Conservation (phyloP, 305 asterid species). For the Fraxinus velutina region DNA sequence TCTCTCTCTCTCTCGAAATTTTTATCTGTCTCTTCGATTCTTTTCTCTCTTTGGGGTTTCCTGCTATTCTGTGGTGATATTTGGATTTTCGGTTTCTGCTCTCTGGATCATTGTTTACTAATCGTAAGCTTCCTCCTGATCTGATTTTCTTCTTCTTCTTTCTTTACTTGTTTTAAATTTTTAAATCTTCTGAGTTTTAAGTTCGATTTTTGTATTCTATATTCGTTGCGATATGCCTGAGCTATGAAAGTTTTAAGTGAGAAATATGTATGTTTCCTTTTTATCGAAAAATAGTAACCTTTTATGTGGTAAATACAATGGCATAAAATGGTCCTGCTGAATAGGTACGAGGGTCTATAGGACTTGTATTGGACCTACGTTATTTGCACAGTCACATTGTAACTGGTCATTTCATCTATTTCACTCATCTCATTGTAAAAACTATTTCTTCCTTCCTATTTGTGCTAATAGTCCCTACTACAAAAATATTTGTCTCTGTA, state of each 20-base stretch:
- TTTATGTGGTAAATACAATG: neutral
- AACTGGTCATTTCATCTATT: neutral
- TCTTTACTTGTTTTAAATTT: too few relatives aligned
- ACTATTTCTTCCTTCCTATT: neutral
- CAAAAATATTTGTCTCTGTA: neutral
- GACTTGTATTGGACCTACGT: neutral
- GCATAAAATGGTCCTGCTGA: neutral
- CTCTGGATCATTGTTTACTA: constrained; percentile 40
- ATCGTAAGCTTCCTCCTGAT: constrained; percentile 33
- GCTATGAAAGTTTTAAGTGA: neutral
- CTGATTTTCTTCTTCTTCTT: neutral
- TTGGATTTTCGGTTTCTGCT: constrained; percentile 21
- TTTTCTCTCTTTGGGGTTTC: constrained; percentile 29
- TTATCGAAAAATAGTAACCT: too few relatives aligned
- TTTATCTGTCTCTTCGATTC: constrained; percentile 22
- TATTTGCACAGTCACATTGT: neutral
- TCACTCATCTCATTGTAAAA: neutral
- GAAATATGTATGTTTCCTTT: neutral
- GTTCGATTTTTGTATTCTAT: neutral
- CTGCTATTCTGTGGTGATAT: constrained; percentile 22
- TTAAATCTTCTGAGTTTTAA: neutral
- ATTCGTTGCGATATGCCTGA: neutral
- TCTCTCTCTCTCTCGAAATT: too few relatives aligned
- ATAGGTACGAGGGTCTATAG: neutral
- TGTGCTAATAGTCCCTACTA: neutral